These are phyloP conservation scores for Phytophthora sp. DNA, from an alignment of 352 stramenopile species.

Conservation along the genomic window DNA sequence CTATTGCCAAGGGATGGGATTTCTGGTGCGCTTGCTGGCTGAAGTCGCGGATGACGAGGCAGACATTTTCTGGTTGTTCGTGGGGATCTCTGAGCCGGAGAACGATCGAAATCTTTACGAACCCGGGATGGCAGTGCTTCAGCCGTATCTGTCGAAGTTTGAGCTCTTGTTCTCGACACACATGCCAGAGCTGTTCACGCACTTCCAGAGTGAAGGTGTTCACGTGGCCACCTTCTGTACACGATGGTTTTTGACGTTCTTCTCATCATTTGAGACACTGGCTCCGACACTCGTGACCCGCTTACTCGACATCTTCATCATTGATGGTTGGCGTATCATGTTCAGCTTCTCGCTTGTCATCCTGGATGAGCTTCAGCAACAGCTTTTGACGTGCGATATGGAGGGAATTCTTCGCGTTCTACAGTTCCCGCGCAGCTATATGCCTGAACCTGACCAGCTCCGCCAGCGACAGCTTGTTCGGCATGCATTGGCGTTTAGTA, in stretches of 20 bases:
- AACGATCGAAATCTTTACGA: slow-evolving; percentile 82
- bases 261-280: slow-evolving; percentile 83
- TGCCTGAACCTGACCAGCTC: slow-evolving; percentile 50
- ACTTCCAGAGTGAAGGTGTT: slow-evolving; percentile 67
- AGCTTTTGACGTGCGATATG: slow-evolving; percentile 62
- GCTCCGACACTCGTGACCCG: slow-evolving; percentile 66
- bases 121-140: slow-evolving; percentile 70
- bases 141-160: slow-evolving; percentile 72
- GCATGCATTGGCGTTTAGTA: slow-evolving; percentile 69
- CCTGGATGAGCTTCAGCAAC: slow-evolving; percentile 67
- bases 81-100: slow-evolving; percentile 74
- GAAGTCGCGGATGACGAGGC: slow-evolving; percentile 72
- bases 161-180: slow-evolving; percentile 67
- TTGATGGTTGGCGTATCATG: slow-evolving; percentile 83
- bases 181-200: slow-evolving; percentile 66
- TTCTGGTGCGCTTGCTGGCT: slow-evolving; percentile 75
- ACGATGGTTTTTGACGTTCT: slow-evolving; percentile 88
- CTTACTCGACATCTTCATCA: slow-evolving; percentile 79
- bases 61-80: slow-evolving; percentile 86
- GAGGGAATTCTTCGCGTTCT: slow-evolving; percentile 74
- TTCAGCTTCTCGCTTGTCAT: slow-evolving; percentile 83
- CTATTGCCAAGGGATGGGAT: slow-evolving; percentile 92
- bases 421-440: slow-evolving; percentile 62
- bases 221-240: slow-evolving; percentile 76
- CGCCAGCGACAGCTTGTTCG: slow-evolving; percentile 58